Evolutionary conservation across 768 basidiomycete genomes (phyloP), one percentile per base, ranked within the genome.

Genomic region (Botryobasidium botryosum): DNA sequence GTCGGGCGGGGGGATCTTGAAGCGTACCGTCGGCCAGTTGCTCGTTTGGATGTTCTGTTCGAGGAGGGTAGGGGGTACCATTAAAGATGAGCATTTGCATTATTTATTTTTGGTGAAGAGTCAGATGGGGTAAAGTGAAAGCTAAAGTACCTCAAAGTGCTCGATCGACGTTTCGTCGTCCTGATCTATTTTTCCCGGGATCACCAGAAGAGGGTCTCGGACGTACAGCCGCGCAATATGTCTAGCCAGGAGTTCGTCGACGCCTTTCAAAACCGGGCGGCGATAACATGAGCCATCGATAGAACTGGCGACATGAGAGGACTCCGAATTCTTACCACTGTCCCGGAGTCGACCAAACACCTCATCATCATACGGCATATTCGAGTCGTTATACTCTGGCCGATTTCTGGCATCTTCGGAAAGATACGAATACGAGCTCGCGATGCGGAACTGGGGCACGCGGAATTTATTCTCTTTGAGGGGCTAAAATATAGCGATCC

Each of bases 21-120:
- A 99, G 37, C 92, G 75, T 28, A 99, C 68, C 0, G 92, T 96
- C 63, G 97, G 92, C 92, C 92, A 99, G 56, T 97, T 97, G 3
- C 91, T 99, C 1, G 92, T 96, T 72, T 99, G 92, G 23, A 99
- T 79, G 56, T 96, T 97, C 83, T 91, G 59, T 7, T 15, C 10
- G 3, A 24, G 2, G 45, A 18, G 7, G 20, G 28, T 12, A 28
- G 13, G 23, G 26, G 6, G 4, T 6, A n/a, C n/a, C n/a, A n/a
- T 1, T 13, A n/a, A n/a, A n/a, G n/a, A n/a, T n/a, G n/a, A n/a
- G n/a, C n/a, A n/a, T n/a, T n/a, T n/a, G 18, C n/a, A n/a, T n/a
- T n/a, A n/a, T n/a, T n/a, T n/a, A n/a, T n/a, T n/a, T n/a, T 13
- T 43, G 37, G n/a, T n/a, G n/a, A n/a, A n/a, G n/a, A n/a, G n/a